Conservation (phyloP, 2,329 filamentous ascomycete genomes). For the Colletotrichum truncatum region DNA sequence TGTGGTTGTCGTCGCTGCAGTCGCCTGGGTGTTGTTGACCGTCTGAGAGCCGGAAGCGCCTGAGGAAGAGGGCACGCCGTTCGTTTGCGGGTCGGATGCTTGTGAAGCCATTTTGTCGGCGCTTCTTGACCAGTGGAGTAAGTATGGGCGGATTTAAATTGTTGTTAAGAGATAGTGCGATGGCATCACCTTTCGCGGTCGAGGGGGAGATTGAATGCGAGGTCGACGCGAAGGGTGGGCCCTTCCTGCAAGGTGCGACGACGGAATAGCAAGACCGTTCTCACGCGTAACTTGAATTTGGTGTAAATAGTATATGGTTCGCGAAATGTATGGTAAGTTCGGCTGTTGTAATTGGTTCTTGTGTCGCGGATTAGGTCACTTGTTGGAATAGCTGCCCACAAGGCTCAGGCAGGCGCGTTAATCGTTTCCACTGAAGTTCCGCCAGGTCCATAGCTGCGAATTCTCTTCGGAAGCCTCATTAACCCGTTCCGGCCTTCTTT, state of each 20-base stretch:
- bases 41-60: conserved; percentile 46
- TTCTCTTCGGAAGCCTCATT: conserved; percentile 13
- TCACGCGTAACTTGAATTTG: no score
- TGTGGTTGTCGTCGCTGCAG: conserved; percentile 36
- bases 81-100: conserved; percentile 56
- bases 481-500: conserved; percentile 32
- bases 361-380: neutral
- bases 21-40: conserved; percentile 45
- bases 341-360: conserved; percentile 6
- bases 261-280: no score
- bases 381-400: conserved; percentile 1
- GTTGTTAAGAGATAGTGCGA: neutral
- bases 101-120: conserved; percentile 38
- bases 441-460: neutral
- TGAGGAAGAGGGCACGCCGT: conserved; percentile 58
- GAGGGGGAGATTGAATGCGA: neutral
- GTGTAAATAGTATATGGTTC: neutral
- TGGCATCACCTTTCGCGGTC: neutral
- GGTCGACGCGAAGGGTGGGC: neutral
- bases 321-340: neutral
- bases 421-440: neutral
- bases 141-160: neutral
- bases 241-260: no score
- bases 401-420: conserved; percentile 15
- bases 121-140: neutral